phyloP scores from a whole-genome alignment of 169 alveolate genomes.

The Cryptosporidium bovis region DNA sequence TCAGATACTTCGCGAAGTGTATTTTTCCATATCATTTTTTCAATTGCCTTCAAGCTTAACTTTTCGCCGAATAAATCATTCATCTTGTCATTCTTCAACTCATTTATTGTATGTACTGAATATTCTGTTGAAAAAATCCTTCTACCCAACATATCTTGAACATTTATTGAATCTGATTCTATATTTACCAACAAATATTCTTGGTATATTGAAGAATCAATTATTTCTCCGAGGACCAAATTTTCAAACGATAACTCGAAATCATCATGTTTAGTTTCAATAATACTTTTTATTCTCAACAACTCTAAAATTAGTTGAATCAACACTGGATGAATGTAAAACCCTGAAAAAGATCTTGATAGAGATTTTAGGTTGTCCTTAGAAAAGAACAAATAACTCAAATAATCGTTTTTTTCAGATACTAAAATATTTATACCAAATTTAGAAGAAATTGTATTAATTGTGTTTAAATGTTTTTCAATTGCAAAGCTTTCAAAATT shows the following conservation, averaged over 20 bases:
- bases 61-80: background rate
- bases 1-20: conserved; percentile 15
- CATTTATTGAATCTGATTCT: background rate
- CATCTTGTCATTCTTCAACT: background rate
- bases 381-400: background rate
- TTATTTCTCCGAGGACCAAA: conserved; percentile 8
- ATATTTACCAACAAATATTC: conserved; percentile 21
- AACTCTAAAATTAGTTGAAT: conserved; percentile 30
- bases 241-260: background rate
- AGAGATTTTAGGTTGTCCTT: conserved; percentile 21
- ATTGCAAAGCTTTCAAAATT: background rate
- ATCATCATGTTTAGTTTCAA: background rate
- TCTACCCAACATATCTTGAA: conserved; percentile 17
- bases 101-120: background rate
- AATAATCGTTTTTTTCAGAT: background rate
- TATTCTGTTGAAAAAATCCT: conserved; percentile 10
- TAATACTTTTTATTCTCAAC: conserved; percentile 2
- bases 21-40: conserved; percentile 25
- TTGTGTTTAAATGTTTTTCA: background rate
- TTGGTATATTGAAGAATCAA: conserved; percentile 42
- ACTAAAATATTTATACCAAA: conserved; percentile 3
- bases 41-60: background rate
- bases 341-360: conserved; percentile 60
- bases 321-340: conserved; percentile 43
- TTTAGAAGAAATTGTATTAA: background rate